Evolutionary conservation across 83 land plant genomes (phyloP), one percentile per base, ranked within the genome.

Genomic region (Picea abies): DNA sequence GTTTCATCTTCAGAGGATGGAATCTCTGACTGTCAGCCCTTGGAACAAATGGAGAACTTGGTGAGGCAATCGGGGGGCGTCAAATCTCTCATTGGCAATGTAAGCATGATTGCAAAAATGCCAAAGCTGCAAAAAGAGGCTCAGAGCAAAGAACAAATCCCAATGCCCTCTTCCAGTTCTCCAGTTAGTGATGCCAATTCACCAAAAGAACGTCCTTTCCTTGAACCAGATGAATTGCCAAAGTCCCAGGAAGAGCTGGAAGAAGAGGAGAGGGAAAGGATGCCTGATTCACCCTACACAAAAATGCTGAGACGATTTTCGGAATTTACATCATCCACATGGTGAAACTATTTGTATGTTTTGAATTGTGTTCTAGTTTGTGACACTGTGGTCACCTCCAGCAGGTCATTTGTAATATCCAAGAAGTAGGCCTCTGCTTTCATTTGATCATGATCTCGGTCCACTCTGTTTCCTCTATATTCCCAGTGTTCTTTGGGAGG

Each of bases 211-310:
- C 22, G 23, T 29, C 16, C 63, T 4, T 82, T 70, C 39, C 86
- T 37, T 26, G 72, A 88, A 15, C 93, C 93, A 5, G 95, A 90
- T 39, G 90, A 90, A 19, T 49, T 92, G 79, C 95, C 95, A 4
- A 90, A 90, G 58, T 70, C 93, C 10, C 25, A 41, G 67, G 85
- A 85, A 79, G 95, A 92, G 80, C 22, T 92, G 2, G 93, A 88
- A 19, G 93, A 90, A 79, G 93, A 90, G 78, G 95, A 92, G 79
- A 76, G 68, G 35, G 93, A 80, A 3, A 85, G 84, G 69, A 90
- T 92, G 95, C 93, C 93, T 0, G 95, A 92, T 56, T 92, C 95
- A 1, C 84, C 89, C 3, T 85, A 49, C 76, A 88, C 95, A 1
- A 88, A 91, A 71, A 69, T 92, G 67, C 91, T 92, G 23, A 85